These are phyloP conservation scores for Diaporthe vaccinii DNA, from an alignment of 2,329 filamentous ascomycete genomes.

Conservation along the genomic window DNA sequence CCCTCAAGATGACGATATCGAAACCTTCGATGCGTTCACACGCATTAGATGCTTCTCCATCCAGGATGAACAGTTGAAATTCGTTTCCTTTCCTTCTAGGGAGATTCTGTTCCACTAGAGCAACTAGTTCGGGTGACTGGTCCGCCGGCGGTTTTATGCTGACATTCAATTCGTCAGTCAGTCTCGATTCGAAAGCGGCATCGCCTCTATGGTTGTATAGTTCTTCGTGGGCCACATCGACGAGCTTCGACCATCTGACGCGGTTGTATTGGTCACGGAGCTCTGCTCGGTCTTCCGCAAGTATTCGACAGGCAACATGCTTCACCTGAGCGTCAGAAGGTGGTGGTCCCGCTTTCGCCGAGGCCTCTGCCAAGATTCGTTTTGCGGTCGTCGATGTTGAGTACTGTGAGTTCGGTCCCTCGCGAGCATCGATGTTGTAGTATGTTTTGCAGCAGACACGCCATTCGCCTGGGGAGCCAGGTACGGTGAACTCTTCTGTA, in stretches of 20 bases:
- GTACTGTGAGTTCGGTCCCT: background rate
- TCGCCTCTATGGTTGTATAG: background rate
- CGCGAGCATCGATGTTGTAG: background rate
- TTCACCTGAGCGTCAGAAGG: background rate
- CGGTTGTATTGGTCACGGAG: background rate
- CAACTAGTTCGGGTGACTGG: background rate
- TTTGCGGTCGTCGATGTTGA: background rate
- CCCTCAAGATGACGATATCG: background rate
- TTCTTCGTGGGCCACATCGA: background rate
- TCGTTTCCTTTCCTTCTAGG: background rate
- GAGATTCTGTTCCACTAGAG: background rate
- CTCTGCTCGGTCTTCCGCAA: background rate
- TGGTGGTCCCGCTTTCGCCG: background rate
- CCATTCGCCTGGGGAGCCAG: background rate
- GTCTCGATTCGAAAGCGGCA: too few relatives aligned
- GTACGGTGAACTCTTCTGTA: background rate
- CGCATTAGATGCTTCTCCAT: background rate
- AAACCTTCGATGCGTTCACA: background rate
- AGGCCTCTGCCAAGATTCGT: background rate
- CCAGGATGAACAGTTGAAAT: background rate
- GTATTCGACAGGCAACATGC: background rate
- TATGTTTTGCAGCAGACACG: background rate
- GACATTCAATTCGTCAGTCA: background rate
- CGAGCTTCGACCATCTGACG: background rate
- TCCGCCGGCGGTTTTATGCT: background rate